These are phyloP conservation scores for Nadsonia commutata DNA, from an alignment of 1,139 yeast genomes.

Conservation along the genomic window DNA sequence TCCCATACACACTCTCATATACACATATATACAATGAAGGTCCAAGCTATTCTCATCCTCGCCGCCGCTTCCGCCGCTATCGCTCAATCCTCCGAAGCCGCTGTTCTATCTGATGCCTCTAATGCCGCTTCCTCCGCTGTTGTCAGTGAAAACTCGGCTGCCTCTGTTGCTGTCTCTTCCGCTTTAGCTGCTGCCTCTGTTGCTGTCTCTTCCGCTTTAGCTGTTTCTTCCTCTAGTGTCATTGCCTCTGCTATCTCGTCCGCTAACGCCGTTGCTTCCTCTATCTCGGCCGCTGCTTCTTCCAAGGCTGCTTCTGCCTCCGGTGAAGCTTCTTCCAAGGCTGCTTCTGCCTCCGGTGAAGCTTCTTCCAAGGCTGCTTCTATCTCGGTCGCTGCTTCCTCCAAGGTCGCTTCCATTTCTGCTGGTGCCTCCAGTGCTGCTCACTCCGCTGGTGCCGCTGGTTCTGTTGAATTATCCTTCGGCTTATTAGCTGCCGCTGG, in stretches of 20 bases:
- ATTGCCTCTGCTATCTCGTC: not conserved
- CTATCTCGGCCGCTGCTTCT: not conserved
- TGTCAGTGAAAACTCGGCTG: not conserved
- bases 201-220: not conserved
- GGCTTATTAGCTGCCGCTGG: not conserved
- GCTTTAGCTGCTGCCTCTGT: not conserved
- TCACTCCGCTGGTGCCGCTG: not conserved
- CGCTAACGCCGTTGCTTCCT: not conserved
- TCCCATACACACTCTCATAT: not conserved
- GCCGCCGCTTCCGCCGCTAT: not conserved
- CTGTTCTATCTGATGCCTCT: not conserved
- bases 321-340: not conserved
- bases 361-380: not conserved
- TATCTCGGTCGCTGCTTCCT: not conserved
- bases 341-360: not conserved
- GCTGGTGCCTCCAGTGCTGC: not conserved
- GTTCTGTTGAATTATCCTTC: not conserved
- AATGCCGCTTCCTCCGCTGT: too few species aligned
- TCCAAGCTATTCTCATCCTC: not conserved
- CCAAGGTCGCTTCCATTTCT: not conserved
- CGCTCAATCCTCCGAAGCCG: not conserved
- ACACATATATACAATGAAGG: not conserved
- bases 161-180: not conserved
- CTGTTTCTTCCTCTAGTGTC: not conserved
- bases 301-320: not conserved